Evolutionary conservation across 2,329 filamentous ascomycete species (phyloP), one percentile per base, ranked within the genome.

Genomic region (Paraphaeosphaeria sporulosa): DNA sequence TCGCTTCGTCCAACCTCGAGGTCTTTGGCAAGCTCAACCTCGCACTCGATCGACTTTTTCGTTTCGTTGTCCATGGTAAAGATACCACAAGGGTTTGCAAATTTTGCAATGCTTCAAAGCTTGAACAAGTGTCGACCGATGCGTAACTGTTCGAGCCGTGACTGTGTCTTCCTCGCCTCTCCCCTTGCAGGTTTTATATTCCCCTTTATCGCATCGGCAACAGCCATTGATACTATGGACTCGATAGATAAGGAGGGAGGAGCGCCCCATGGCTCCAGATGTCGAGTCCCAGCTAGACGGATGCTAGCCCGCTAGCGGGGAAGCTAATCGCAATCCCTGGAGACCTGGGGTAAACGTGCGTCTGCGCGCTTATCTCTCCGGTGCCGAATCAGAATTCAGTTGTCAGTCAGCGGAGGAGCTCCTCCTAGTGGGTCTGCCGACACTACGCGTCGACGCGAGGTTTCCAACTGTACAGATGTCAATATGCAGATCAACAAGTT

Each of bases 21-120:
- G 40, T 61, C 49, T 30, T 56, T 49, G n/a, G 38, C 34, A 23
- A 60, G 52, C 27, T 56, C 58, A 9, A 60, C 21, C 7, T 60
- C 58, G 47, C 30, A 53, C 12, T 51, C 44, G 3, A 40, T 19
- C 9, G 52, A 25, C 12, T 55, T 55, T 32, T 60, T 60, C 40
- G 43, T 38, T 23, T 56, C 58, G 21, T 46, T 53, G 44, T 58
- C 56, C 56, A 60, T 60, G 46, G 30, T 40, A 30, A 19, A 49
- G 27, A 36, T 30, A 19, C 19, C 25, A 52, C n/a, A 36, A 34
- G 10, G 19, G 23, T 32, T n/a, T 56, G 46, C 46, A 56, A 55
- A 23, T 27, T 38, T 19, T 32, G 19, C 32, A 21, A 60, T 9
- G 4, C 17, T 27, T 32, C 23, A 48, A 42, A 3, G 12, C 3